Conservation (phyloP, 257 asterid genomes). For the Fraxinus excelsior region DNA sequence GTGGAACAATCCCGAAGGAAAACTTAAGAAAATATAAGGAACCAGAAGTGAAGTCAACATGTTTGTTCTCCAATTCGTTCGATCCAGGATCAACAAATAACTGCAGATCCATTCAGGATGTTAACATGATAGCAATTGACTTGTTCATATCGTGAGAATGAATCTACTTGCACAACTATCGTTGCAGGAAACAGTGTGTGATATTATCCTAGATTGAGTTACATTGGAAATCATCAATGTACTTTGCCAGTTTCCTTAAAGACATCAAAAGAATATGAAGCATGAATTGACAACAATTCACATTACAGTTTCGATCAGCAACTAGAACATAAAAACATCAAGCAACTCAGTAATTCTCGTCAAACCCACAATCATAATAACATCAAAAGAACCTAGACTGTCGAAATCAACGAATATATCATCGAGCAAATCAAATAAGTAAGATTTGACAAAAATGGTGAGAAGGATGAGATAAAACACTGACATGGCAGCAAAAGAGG, state of each 20-base stretch:
- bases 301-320: not conserved
- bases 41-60: slow-evolving; percentile 49
- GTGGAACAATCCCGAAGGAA: slow-evolving; percentile 34
- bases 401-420: not conserved
- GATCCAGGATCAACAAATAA: slow-evolving; percentile 40
- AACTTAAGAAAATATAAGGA: slow-evolving; percentile 35
- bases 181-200: not conserved
- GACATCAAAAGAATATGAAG: not conserved
- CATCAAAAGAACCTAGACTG: not conserved
- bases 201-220: not conserved
- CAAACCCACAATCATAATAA: not conserved
- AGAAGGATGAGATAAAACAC: not conserved
- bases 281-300: not conserved
- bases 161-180: not conserved
- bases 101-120: slow-evolving; percentile 15
- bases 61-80: slow-evolving; percentile 53
- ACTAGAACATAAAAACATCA: not conserved
- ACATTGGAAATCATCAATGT: not conserved
- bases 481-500: slow-evolving; percentile 89
- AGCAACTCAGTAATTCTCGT: not conserved
- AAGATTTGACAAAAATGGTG: not conserved
- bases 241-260: not conserved
- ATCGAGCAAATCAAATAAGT: not conserved
- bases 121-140: not conserved
- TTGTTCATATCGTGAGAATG: not conserved